A percentile compares a stretch with the other conserved stretches of the same genome.
phyloP scores from a whole-genome alignment of 331 rosid species.

The Quercus tomentella region DNA sequence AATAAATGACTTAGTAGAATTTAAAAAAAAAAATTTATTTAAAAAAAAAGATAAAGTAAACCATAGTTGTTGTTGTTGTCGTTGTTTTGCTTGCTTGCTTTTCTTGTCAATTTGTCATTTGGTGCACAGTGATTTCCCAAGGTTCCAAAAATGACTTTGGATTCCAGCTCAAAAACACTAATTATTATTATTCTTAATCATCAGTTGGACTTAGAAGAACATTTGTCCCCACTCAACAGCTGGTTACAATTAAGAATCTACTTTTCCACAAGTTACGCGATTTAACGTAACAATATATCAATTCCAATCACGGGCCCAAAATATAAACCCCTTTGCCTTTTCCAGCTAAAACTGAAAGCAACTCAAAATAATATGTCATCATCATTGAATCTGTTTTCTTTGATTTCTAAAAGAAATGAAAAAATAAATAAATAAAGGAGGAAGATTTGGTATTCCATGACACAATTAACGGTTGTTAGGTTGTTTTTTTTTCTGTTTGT shows the following conservation, averaged over 20 bases:
- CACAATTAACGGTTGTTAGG: background rate
- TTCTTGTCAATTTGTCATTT: background rate
- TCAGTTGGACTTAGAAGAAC: conserved; percentile 27
- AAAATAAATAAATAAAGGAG: background rate
- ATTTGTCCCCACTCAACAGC: conserved; percentile 54
- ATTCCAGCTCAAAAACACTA: conserved; percentile 35
- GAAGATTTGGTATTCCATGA: background rate
- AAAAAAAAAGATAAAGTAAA: background rate
- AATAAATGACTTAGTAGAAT: no score
- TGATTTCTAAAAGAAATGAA: conserved; percentile 13
- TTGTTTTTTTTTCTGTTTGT: background rate
- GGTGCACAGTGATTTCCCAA: conserved; percentile 3
- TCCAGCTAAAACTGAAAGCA: conserved; percentile 55
- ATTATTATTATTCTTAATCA: conserved; percentile 25
- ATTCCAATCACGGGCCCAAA: conserved; percentile 25
- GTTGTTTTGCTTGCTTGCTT: no score
- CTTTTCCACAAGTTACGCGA: conserved; percentile 45
- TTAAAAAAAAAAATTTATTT: no score
- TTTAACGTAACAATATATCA: conserved; percentile 28
- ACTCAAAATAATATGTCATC: conserved; percentile 12
- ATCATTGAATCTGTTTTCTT: conserved; percentile 7
- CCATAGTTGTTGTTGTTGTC: background rate
- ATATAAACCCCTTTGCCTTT: conserved; percentile 1
- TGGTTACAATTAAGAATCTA: conserved; percentile 43
- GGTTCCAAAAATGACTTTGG: conserved; percentile 12